phyloP scores from a whole-genome alignment of 441 rosid species.

The Biscutella auriculata region DNA sequence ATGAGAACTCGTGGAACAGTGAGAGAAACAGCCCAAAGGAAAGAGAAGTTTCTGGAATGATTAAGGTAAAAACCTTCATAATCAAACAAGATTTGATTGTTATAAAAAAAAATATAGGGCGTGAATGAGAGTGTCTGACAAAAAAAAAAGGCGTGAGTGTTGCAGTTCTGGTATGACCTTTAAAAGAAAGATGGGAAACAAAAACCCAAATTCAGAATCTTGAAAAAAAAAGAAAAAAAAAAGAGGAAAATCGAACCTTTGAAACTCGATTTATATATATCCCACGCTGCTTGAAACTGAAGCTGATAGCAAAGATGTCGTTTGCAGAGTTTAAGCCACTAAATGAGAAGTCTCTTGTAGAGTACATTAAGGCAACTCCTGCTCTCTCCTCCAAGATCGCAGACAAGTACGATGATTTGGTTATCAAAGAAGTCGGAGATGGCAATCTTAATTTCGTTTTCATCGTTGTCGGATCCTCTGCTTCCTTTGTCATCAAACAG shows the following conservation, averaged over 20 bases:
- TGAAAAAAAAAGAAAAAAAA: neutral
- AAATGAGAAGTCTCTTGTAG: conserved; percentile 52
- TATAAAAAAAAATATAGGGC: conserved; percentile 6
- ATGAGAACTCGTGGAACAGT: too few species aligned
- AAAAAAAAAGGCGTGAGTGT: conserved; percentile 6
- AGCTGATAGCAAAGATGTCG: conserved; percentile 30
- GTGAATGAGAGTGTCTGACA: neutral
- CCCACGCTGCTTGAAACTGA: conserved; percentile 17
- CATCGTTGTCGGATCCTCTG: conserved; percentile 47
- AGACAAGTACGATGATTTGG: conserved; percentile 38
- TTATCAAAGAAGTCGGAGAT: conserved; percentile 79
- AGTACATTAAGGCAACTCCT: conserved; percentile 61
- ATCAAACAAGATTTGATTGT: too few species aligned
- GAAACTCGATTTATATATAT: neutral
- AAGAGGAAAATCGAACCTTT: conserved; percentile 16
- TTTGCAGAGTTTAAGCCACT: conserved; percentile 51
- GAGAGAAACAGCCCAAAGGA: too few species aligned
- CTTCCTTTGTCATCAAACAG: conserved; percentile 81
- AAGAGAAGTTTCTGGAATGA: too few species aligned
- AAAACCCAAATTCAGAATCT: conserved; percentile 1
- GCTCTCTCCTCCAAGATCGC: conserved; percentile 43
- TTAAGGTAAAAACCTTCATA: too few species aligned
- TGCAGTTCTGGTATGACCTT: neutral
- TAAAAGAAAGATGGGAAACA: too few species aligned
- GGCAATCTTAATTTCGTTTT: conserved; percentile 83